phyloP scores from a whole-genome alignment of 768 basidiomycete species.

The Mycena floridula region DNA sequence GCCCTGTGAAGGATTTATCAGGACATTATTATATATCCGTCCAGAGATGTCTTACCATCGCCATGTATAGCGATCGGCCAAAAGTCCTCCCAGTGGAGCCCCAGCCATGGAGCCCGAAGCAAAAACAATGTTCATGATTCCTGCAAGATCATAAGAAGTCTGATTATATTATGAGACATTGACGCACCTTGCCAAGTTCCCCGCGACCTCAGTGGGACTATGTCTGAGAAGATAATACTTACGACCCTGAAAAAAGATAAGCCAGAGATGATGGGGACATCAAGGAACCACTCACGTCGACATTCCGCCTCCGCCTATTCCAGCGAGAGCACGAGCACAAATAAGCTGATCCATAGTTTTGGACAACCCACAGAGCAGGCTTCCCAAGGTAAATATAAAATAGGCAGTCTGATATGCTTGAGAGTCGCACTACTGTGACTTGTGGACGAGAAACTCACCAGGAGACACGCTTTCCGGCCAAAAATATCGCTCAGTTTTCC shows the following conservation, averaged over 20 bases:
- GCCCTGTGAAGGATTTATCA: slow-evolving; percentile 39
- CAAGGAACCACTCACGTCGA: slow-evolving; percentile 21
- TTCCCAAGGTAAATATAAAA: slow-evolving; percentile 25
- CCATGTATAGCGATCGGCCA: slow-evolving; percentile 64
- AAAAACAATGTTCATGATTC: slow-evolving; percentile 54
- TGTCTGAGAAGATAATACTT: slow-evolving; percentile 61
- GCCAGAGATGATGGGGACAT: background rate
- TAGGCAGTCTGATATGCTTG: slow-evolving; percentile 19
- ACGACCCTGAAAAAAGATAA: slow-evolving; percentile 34
- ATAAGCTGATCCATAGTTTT: slow-evolving; percentile 26
- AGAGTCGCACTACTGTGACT: background rate
- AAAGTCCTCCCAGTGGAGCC: slow-evolving; percentile 56
- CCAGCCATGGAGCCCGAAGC: slow-evolving; percentile 52
- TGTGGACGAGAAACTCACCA: slow-evolving; percentile 1
- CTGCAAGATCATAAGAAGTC: slow-evolving; percentile 17
- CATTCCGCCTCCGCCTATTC: slow-evolving; percentile 31
- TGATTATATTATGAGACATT: background rate
- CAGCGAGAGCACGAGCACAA: slow-evolving; percentile 26
- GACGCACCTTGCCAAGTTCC: slow-evolving; percentile 64
- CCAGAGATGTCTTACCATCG: slow-evolving; percentile 36
- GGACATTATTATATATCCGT: background rate
- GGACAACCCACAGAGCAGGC: slow-evolving; percentile 26
- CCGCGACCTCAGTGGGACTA: slow-evolving; percentile 53
- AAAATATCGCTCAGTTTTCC: slow-evolving; percentile 65
- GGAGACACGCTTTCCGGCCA: slow-evolving; percentile 6